Evolutionary conservation across 1,284 basidiomycete species (phyloP), one percentile per base, ranked within the genome.

Genomic region (Phlebopus sp.): DNA sequence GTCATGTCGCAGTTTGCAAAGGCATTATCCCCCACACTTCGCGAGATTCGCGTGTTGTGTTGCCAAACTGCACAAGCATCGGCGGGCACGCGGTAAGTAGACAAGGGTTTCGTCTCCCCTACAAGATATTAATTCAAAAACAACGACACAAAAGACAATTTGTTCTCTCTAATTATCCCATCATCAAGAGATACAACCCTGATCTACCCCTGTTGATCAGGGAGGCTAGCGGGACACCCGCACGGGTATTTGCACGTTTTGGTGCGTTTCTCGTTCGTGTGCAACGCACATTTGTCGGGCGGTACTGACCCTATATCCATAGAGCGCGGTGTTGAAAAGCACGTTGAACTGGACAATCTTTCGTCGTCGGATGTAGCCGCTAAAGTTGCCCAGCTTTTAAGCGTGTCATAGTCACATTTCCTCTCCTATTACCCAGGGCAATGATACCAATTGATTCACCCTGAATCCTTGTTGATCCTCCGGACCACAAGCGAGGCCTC

Each of bases 151-250:
- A 18, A 66, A 92, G 91, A 57, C 81, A 92, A 71, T 97, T 95
- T 73, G 84, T 97, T 66, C 70, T 86, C 44, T 76, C 86, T 21
- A 77, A 82, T 47, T 97, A 97, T 69, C 84, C 89, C 2, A 60
- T 75, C 42, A 80, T 97, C 68, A 97, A 97, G 74, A 76, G 87
- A 57, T 76, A 90, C 66, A 94, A 97, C 67, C 94, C 93, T 37
- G 86, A 95, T 68, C 71, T 97, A 27, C 94, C 93, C 32, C 79
- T 97, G 35, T 69, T 97, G 58, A 91, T 97, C 60, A 78, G 93
- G 55, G 92, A 97, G 73, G 93, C 93, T n/a, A 76, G 74, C 55
- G 92, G 89, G 27, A 91, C 92, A 8, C 90, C 90, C 40, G 90
- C 93, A 45, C 77, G 92, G 61, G 86, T 84, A 37, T 96, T 95